phyloP scores from a whole-genome alignment of 164 flowering plant species.

The Vitis labrusca region DNA sequence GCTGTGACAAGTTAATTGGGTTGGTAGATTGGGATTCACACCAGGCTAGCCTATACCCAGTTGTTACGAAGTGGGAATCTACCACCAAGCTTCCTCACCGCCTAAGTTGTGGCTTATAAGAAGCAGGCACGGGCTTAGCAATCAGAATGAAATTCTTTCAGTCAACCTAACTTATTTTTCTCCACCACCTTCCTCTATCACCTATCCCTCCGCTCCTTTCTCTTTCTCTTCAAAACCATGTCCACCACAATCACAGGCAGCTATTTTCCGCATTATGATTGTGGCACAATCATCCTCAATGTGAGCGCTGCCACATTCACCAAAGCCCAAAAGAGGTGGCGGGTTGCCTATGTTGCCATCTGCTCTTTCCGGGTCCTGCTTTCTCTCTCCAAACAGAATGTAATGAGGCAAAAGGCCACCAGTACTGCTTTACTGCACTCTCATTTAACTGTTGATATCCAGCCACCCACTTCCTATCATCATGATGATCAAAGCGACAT shows the following conservation, averaged over 20 bases:
- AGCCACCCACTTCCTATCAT: constrained; percentile 8
- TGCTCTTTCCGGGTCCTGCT: constrained; percentile 28
- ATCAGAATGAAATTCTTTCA: no score
- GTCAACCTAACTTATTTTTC: no score
- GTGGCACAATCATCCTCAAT: constrained; percentile 17
- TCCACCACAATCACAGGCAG: background rate
- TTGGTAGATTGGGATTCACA: no score
- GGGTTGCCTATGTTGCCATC: constrained; percentile 33
- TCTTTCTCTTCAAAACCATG: constrained; percentile 13
- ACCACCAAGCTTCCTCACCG: no score
- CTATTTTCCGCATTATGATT: constrained; percentile 4
- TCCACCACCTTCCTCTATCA: no score
- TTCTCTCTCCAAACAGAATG: constrained; percentile 24
- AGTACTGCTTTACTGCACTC: background rate
- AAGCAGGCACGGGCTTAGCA: no score
- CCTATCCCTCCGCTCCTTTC: background rate
- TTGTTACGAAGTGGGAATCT: no score
- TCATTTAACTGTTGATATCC: constrained; percentile 10
- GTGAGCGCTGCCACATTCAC: constrained; percentile 20
- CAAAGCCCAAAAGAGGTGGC: constrained; percentile 42
- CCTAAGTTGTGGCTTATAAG: no score
- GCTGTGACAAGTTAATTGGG: no score
- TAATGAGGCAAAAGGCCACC: constrained; percentile 2
- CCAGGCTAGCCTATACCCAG: no score
- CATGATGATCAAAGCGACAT: background rate